Percentiles rank a stretch among this genome's conserved stretches.
Evolutionary conservation across 305 asterid species (phyloP).

Genomic region (Fraxinus nigra): DNA sequence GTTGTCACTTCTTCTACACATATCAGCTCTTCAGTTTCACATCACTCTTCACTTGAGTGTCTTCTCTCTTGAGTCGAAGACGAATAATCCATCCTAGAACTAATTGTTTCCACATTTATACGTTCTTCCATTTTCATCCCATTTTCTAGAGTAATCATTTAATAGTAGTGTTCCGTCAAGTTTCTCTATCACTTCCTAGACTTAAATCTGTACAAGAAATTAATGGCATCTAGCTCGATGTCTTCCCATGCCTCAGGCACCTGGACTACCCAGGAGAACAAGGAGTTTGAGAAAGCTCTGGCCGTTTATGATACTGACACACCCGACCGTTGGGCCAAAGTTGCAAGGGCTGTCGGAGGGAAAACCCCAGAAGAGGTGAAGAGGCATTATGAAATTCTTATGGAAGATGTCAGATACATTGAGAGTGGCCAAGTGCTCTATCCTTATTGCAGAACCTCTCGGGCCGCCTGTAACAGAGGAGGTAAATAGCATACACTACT

Average conservation of each 20-base stretch:
- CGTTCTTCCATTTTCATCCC: background rate
- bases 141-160: background rate
- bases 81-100: background rate
- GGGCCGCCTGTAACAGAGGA: constrained; percentile 17
- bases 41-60: background rate
- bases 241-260: constrained; percentile 31
- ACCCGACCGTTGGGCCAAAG: constrained; percentile 88
- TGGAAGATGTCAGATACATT: constrained; percentile 60
- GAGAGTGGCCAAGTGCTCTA: constrained; percentile 80
- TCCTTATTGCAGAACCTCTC: constrained; percentile 56
- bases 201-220: background rate
- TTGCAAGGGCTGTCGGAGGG: constrained; percentile 80
- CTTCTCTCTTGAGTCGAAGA: background rate
- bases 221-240: constrained; percentile 61
- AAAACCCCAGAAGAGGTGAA: constrained; percentile 76
- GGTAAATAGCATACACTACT: background rate
- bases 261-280: constrained; percentile 84
- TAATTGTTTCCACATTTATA: background rate
- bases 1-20: constrained; percentile 34
- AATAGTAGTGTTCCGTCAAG: background rate
- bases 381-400: constrained; percentile 63
- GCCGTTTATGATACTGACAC: constrained; percentile 76
- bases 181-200: background rate
- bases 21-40: constrained; percentile 7
- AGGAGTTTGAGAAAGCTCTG: constrained; percentile 82